A percentile compares a stretch with the other conserved stretches of the same genome.
These are phyloP conservation scores for Nakazawaea ambrosiae DNA, from an alignment of 805 yeast species.

Conservation along the genomic window DNA sequence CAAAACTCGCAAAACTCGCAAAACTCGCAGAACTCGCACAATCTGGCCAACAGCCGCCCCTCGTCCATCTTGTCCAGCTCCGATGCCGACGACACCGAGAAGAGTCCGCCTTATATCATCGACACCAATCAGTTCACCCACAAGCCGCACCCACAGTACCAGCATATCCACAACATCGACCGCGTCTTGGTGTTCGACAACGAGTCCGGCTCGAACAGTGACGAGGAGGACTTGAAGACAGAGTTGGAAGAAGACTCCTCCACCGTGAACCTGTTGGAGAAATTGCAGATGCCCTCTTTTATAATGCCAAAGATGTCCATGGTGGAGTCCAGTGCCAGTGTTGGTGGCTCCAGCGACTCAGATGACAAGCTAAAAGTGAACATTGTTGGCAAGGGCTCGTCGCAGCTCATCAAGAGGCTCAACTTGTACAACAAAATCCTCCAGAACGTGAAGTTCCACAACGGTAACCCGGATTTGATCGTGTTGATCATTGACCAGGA, in stretches of 20 bases:
- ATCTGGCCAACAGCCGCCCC: not conserved
- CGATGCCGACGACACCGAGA: constrained; percentile 21
- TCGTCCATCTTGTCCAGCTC: constrained; percentile 25
- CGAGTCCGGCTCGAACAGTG: constrained; percentile 13
- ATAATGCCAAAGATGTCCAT: constrained; percentile 30
- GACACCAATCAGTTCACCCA: not conserved
- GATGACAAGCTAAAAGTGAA: constrained; percentile 16
- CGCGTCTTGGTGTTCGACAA: constrained; percentile 19
- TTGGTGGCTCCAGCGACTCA: not conserved
- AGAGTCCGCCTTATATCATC: not conserved
- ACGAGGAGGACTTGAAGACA: constrained; percentile 5
- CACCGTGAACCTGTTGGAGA: constrained; percentile 18
- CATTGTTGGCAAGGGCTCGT: constrained; percentile 20
- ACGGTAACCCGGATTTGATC: constrained; percentile 19
- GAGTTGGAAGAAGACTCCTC: constrained; percentile 6
- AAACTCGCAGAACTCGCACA: constrained; percentile 9
- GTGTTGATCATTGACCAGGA: constrained; percentile 21
- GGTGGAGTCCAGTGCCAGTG: constrained; percentile 3
- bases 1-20: not conserved
- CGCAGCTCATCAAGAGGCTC: constrained; percentile 18
- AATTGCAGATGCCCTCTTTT: constrained; percentile 23
- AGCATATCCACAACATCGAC: constrained; percentile 12
- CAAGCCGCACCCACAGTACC: constrained; percentile 6
- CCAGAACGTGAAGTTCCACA: constrained; percentile 20
- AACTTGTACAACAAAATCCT: constrained; percentile 21